phyloP scores from a whole-genome alignment of 768 basidiomycete species.

The Mycena pura region DNA sequence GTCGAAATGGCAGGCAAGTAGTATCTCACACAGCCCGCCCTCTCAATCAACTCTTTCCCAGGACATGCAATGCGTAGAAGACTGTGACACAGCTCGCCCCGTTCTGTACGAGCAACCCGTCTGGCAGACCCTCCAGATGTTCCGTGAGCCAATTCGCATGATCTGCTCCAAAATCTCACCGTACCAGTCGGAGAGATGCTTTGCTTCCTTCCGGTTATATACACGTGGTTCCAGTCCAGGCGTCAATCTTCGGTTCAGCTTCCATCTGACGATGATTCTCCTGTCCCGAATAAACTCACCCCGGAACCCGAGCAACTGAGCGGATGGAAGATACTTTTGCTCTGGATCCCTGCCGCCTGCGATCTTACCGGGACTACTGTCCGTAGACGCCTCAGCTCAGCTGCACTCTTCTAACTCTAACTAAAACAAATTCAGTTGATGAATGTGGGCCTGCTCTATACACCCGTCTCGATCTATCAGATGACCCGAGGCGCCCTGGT shows the following conservation, averaged over 20 bases:
- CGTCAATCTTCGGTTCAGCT: conserved; percentile 61
- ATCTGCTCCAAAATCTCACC: conserved; percentile 32
- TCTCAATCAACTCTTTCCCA: conserved; percentile 34
- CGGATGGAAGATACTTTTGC: conserved; percentile 74
- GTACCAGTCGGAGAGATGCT: conserved; percentile 90
- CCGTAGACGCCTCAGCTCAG: conserved; percentile 42
- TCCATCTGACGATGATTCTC: conserved; percentile 52
- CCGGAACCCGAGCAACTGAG: conserved; percentile 52
- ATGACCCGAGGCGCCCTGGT: conserved; percentile 95
- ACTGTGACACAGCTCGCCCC: conserved; percentile 73
- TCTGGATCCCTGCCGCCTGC: conserved; percentile 89
- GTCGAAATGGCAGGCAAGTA: conserved; percentile 80
- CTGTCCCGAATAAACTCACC: conserved; percentile 41
- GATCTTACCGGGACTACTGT: conserved; percentile 93
- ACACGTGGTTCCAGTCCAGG: conserved; percentile 64
- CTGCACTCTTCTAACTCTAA: conserved; percentile 17
- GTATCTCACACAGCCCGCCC: not conserved
- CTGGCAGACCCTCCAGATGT: conserved; percentile 92
- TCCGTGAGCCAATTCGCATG: conserved; percentile 58
- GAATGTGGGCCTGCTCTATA: conserved; percentile 95
- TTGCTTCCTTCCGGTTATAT: conserved; percentile 86
- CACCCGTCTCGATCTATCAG: conserved; percentile 97
- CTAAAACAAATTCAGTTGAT: conserved; percentile 59
- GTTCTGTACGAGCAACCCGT: conserved; percentile 94
- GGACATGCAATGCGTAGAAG: conserved; percentile 99